Evolutionary conservation across 768 basidiomycete species (phyloP).

Genomic region (Mycena leptocephala): DNA sequence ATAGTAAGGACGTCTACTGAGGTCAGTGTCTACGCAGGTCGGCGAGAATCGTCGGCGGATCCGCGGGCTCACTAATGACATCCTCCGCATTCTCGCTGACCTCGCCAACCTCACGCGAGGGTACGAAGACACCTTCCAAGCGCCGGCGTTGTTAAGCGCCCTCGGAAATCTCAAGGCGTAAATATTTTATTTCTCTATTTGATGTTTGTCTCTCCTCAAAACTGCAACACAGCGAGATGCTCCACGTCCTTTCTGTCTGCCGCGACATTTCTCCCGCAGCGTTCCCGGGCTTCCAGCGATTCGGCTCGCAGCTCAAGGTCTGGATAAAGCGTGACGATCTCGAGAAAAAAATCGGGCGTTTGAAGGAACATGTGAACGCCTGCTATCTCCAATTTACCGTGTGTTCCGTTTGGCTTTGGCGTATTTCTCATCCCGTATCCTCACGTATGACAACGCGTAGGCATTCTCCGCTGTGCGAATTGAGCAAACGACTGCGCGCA

Average conservation of each 20-base stretch:
- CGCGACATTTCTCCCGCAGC: background rate
- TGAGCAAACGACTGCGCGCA: background rate
- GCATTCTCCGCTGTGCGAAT: background rate
- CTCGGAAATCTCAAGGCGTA: slow-evolving; percentile 14
- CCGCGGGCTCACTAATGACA: background rate
- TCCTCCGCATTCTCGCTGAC: background rate
- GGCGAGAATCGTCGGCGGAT: slow-evolving; percentile 19
- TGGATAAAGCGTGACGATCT: slow-evolving; percentile 33
- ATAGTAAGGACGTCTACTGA: background rate
- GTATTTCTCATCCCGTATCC: too few relatives aligned
- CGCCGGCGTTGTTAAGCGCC: slow-evolving; percentile 20
- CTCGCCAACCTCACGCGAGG: slow-evolving; percentile 6
- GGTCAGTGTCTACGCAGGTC: background rate
- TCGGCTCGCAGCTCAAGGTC: background rate
- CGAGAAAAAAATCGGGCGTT: background rate
- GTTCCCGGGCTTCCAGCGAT: background rate
- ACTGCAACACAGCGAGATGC: slow-evolving; percentile 9
- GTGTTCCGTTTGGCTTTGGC: background rate
- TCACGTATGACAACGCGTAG: background rate
- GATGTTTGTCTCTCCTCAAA: too few relatives aligned
- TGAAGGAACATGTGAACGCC: slow-evolving; percentile 25
- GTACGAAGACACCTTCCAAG: background rate
- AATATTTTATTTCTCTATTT: background rate
- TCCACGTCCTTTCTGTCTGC: slow-evolving; percentile 2
- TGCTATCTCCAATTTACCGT: slow-evolving; percentile 26